phyloP scores from a whole-genome alignment of 1,284 basidiomycete species.

The Earliella scabrosa region DNA sequence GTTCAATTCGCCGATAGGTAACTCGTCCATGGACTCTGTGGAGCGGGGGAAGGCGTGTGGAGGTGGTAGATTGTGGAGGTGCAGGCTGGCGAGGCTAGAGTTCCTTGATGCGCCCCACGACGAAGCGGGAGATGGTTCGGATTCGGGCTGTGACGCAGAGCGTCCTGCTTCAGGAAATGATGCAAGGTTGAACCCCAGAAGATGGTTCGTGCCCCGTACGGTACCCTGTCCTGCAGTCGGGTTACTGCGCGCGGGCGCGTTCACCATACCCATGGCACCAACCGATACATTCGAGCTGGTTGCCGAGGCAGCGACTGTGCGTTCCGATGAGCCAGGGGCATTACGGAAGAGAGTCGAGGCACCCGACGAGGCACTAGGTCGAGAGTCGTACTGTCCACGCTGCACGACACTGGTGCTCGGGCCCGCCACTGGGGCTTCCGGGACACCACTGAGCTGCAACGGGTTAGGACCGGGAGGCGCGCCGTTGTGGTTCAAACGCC shows the following conservation, averaged over 20 bases:
- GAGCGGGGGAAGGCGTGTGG: slow-evolving; percentile 2
- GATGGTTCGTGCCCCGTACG: background rate
- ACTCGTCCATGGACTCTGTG: slow-evolving; percentile 10
- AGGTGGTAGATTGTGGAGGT: slow-evolving; percentile 11
- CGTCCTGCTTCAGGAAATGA: slow-evolving; percentile 6
- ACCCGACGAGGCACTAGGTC: slow-evolving; percentile 3
- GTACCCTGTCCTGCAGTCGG: background rate
- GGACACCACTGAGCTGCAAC: slow-evolving; percentile 15
- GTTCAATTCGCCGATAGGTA: slow-evolving; percentile 11
- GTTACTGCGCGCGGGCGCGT: background rate
- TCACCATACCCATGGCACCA: background rate
- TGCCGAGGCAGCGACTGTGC: background rate
- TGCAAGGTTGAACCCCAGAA: slow-evolving; percentile 3
- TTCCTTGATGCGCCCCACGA: slow-evolving; percentile 28
- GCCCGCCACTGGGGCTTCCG: slow-evolving; percentile 7
- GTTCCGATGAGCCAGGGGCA: background rate
- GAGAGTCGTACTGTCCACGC: slow-evolving; percentile 7
- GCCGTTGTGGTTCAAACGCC: slow-evolving; percentile 5
- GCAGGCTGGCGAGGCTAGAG: slow-evolving; percentile 23
- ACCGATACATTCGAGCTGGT: background rate
- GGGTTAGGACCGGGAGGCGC: slow-evolving; percentile 13
- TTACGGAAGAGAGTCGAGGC: slow-evolving; percentile 8
- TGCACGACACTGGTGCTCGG: slow-evolving; percentile 7
- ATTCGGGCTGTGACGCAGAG: background rate
- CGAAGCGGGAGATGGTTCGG: slow-evolving; percentile 25